A percentile compares a stretch with the other conserved stretches of the same genome.
phyloP scores from a whole-genome alignment of 768 basidiomycete genomes.

The Mrakia frigida region DNA sequence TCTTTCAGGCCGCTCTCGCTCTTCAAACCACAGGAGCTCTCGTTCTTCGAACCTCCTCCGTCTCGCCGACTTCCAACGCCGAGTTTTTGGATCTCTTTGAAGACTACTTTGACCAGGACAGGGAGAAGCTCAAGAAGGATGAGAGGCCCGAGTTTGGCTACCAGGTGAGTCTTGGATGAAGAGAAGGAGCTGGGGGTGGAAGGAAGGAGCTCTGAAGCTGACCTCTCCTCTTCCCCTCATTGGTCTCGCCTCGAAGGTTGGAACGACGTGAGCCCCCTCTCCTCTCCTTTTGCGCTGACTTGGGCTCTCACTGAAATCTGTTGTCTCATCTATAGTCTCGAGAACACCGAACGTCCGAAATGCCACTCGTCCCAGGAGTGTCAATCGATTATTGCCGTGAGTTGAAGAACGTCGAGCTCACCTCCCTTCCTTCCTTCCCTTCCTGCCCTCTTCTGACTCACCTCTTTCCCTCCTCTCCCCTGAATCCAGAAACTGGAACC shows the following conservation, averaged over 20 bases:
- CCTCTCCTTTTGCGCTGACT: not conserved
- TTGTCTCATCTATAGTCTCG: conserved; percentile 64
- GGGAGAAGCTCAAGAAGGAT: conserved; percentile 61
- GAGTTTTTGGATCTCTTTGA: conserved; percentile 83
- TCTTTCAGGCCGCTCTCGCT: conserved; percentile 55
- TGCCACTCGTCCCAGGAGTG: conserved; percentile 64
- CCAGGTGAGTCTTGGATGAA: conserved; percentile 49
- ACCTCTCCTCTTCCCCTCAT: not conserved
- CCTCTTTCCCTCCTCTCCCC: no score
- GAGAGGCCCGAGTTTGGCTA: conserved; percentile 80
- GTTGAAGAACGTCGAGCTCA: no score
- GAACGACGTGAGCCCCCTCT: not conserved
- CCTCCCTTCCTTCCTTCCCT: no score
- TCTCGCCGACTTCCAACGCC: conserved; percentile 72
- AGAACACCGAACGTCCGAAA: conserved; percentile 81
- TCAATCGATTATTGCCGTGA: conserved; percentile 61
- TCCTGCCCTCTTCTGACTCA: no score
- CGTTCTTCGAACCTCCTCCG: conserved; percentile 75
- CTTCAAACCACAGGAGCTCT: conserved; percentile 66
- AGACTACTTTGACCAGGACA: conserved; percentile 81
- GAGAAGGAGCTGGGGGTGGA: not conserved
- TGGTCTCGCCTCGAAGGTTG: not conserved
- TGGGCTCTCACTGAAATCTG: not conserved
- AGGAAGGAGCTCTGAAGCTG: not conserved
- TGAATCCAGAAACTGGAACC: conserved; percentile 57